A percentile compares a stretch with the other conserved stretches of the same genome.
phyloP scores from a whole-genome alignment of 148 eudicot species.

The Agrostemma githago region DNA sequence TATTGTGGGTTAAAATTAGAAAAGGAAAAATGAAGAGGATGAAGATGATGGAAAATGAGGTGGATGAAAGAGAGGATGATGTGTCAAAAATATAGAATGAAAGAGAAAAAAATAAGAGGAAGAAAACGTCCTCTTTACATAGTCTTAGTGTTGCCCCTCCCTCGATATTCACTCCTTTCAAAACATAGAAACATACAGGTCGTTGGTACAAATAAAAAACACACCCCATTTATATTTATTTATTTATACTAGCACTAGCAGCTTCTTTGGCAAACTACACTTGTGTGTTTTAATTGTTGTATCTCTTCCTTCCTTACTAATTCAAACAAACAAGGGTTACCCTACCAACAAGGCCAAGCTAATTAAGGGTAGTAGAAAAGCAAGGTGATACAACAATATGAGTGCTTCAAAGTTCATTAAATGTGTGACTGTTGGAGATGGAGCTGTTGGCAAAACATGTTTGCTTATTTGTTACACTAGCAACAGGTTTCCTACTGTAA shows the following conservation, averaged over 20 bases:
- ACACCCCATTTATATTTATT: slow-evolving; percentile 11
- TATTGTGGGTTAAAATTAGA: no score
- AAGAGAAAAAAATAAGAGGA: no score
- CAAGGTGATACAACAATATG: slow-evolving; percentile 30
- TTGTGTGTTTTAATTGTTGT: slow-evolving; percentile 1
- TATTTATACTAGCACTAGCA: not conserved
- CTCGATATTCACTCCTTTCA: not conserved
- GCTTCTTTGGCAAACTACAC: slow-evolving; percentile 28
- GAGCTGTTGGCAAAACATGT: slow-evolving; percentile 98
- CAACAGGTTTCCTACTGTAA: slow-evolving; percentile 95
- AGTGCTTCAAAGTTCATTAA: slow-evolving; percentile 94
- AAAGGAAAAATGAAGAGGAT: no score
- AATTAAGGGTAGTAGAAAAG: slow-evolving; percentile 10
- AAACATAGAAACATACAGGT: not conserved
- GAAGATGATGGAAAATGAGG: no score
- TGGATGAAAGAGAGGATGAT: no score
- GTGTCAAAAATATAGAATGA: no score
- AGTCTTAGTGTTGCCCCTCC: not conserved
- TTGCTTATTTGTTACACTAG: slow-evolving; percentile 98
- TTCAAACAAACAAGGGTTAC: no score
- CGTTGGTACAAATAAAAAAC: slow-evolving; percentile 1
- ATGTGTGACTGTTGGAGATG: slow-evolving; percentile 98
- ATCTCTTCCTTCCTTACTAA: not conserved
- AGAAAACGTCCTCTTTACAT: no score
- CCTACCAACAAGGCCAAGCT: not conserved